Base-by-base conservation (phyloP, 2,329 filamentous ascomycete genomes). In the Emergomyces orientalis region DNA sequence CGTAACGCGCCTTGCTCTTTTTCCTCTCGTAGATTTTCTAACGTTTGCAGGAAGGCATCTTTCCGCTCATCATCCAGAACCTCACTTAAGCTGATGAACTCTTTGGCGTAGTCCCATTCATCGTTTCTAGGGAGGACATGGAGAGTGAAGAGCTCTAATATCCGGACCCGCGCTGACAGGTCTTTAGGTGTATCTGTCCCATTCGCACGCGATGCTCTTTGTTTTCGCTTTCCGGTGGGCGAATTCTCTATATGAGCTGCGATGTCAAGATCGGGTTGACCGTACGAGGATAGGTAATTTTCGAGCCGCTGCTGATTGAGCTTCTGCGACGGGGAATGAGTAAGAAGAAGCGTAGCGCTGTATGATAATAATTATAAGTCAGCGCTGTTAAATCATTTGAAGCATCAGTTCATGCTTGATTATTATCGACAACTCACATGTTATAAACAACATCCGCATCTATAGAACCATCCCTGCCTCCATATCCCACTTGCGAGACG, bases 81-180 rank as follows among this genome's bases (percentile, higher is more conserved):
- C 56, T 93, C 87, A 73, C 87, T 94, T 71, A 91, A 85, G 70
- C 82, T 86, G 71, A 97, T 95, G 74, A 97, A 97, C 69, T 96
- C 90, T 64, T 86, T 85, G 3, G 94, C 91, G 70, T 97, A 97
- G 63, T 96, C 90, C 94, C 94, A 99, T 77, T 97, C 91, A 62
- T 90, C 87, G 69, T 97, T 97, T 61, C 91, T 84, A 5, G 93
- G 86, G n/a, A 99, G 84, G 8, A 97, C 90, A 72, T 99, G 94
- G 4, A 99, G 82, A 0, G 91, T 95, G 75, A 97, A 99, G 9
- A 99, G 82, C 77, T 99, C 94, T 59, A 99, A 84, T 51, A 99
- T 89, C 78, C 95, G 96, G 66, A 97, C 87, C 55, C 91, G 84
- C 4, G 90, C 87, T 68, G 89, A 88, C 43, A 96, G 84, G 72